Base-by-base conservation (phyloP, 495 filamentous ascomycete species). In the Penicillium egyptiacum region DNA sequence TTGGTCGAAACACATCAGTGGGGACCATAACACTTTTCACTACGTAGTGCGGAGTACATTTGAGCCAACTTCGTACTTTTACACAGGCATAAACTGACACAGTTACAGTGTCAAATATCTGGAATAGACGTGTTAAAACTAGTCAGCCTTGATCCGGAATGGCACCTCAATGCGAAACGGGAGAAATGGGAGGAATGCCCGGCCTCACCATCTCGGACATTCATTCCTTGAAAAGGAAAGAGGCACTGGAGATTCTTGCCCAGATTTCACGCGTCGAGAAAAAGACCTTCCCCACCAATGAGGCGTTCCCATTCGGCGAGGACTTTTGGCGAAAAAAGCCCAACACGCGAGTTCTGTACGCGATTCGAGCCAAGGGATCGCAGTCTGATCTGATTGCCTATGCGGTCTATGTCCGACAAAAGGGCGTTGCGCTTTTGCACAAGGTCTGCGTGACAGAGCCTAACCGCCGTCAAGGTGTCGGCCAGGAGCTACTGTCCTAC, bases 251-350 rank as follows among this genome's bases (percentile, higher is more conserved):
- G 30, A 70, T 80, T 65, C 68, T 81, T 37, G 52, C 64, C 40
- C 67, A 76, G 50, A 71, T 80, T 46, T 59, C 71, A 62, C 75
- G 74, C 58, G 71, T 80, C 52, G 85, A 86, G 62, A 82, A 78
- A 59, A 84, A 79, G 59, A 77, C 74, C 44, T 86, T 87, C 57
- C 82, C 85, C 0, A 63, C 77, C 51, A 83, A 77, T 65, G 83
- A 88, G 61, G 75, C 70, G 20, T 75, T 85, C 52, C 63, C 75
- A 28, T 84, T 87, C 58, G 70, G 72, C 33, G 62, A 70, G 16
- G 83, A 85, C 56, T 60, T 86, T 7, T 75, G 71, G 72, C 68
- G 67, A 49, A 78, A 76, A 48, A 85, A 85, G 60, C 74, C 80
- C 26, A 86, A 82, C 55, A 82, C 81, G 52, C 74, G 74, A 48